Conservation (phyloP, 2,329 filamentous ascomycete genomes). For the Xylariales sp. region DNA sequence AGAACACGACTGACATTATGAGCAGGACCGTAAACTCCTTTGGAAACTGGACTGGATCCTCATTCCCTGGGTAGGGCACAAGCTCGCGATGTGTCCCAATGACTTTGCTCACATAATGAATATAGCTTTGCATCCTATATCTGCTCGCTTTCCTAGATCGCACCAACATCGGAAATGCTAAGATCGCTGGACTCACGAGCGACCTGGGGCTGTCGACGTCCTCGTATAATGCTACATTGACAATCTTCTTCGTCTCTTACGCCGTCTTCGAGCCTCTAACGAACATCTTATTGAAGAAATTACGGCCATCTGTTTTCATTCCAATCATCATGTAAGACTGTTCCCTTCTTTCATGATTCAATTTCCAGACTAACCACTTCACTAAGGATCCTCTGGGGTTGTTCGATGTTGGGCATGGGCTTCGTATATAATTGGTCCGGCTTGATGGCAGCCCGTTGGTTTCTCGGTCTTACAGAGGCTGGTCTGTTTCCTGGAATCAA, state of each 20-base stretch:
- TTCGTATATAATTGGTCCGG: constrained; percentile 59
- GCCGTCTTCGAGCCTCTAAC: constrained; percentile 72
- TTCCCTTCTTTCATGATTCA: neutral
- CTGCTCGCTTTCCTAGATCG: constrained; percentile 70
- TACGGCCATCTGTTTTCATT: constrained; percentile 74
- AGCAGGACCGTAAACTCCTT: constrained; percentile 27
- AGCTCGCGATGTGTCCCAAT: neutral
- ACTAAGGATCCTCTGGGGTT: constrained; percentile 57
- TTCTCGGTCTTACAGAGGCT: constrained; percentile 69
- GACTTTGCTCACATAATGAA: constrained; percentile 9
- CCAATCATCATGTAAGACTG: constrained; percentile 69
- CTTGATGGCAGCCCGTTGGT: constrained; percentile 63
- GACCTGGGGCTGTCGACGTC: constrained; percentile 58
- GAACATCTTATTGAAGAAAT: constrained; percentile 73
- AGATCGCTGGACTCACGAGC: constrained; percentile 47
- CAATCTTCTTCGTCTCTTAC: constrained; percentile 86
- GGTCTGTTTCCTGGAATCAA: constrained; percentile 73
- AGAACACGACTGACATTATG: constrained; percentile 9
- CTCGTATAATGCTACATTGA: constrained; percentile 70
- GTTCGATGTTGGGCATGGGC: constrained; percentile 65
- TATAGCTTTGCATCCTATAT: constrained; percentile 63
- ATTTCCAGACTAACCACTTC: neutral
- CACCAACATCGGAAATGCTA: constrained; percentile 71
- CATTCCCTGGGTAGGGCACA: constrained; percentile 30
- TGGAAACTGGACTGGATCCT: constrained; percentile 28